Conservation (phyloP, 2,329 filamentous ascomycete species). For the Aspergillus sp. region DNA sequence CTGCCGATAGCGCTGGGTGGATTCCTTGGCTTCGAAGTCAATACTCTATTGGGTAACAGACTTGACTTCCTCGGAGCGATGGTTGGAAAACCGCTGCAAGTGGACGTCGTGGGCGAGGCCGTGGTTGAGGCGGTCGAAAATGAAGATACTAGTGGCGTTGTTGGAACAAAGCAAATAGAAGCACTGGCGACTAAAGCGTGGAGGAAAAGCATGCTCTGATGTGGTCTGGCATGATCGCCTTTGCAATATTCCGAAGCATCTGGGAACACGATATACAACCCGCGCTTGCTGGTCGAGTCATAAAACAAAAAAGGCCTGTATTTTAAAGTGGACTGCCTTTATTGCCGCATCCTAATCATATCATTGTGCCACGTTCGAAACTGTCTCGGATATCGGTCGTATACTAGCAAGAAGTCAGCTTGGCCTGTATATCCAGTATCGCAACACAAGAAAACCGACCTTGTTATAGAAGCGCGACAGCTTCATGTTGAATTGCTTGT, state of each 20-base stretch:
- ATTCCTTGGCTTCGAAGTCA: constrained; percentile 66
- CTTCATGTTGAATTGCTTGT: constrained; percentile 99
- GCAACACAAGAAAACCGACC: constrained; percentile 26
- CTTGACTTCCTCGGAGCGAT: constrained; percentile 75
- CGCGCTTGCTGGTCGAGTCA: constrained; percentile 9
- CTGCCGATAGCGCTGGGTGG: constrained; percentile 74
- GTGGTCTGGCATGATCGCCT: background rate
- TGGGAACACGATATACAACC: background rate
- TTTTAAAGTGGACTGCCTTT: constrained; percentile 7
- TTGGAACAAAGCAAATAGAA: constrained; percentile 75
- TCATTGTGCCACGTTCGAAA: constrained; percentile 95
- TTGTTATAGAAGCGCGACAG: constrained; percentile 94
- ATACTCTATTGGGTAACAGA: constrained; percentile 65
- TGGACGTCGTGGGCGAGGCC: constrained; percentile 77
- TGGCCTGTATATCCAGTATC: background rate
- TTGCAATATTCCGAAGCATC: constrained; percentile 1
- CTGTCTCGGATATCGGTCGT: constrained; percentile 93
- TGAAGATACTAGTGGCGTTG: constrained; percentile 60
- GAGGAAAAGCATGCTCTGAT: constrained; percentile 81
- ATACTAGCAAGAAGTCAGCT: constrained; percentile 47
- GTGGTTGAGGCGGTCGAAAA: constrained; percentile 80
- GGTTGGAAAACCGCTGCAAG: constrained; percentile 78
- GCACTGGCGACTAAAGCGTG: constrained; percentile 71
- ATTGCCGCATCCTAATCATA: constrained; percentile 45
- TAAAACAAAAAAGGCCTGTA: constrained; percentile 2